Evolutionary conservation across 495 filamentous ascomycete genomes (phyloP), one percentile per base, ranked within the genome.

Genomic region (Tirmania nivea): DNA sequence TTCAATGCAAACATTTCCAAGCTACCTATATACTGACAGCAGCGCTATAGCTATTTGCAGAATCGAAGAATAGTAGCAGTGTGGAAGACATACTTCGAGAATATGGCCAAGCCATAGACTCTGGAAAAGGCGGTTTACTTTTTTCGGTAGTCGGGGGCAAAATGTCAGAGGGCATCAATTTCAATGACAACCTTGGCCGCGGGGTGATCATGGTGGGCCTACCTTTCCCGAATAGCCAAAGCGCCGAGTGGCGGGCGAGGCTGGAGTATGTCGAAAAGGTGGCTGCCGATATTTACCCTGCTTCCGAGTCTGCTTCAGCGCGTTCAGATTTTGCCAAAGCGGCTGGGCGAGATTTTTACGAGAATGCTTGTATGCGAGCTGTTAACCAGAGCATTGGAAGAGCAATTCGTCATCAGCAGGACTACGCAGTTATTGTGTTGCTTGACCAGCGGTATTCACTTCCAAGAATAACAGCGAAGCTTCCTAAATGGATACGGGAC

Each of bases 101-200:
- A 19, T 97, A 96, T 63, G 74, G 75, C 20, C 65, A 75, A 47
- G 77, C 79, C 12, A 81, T 95, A 57, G 70, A 81, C 47, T 59
- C 66, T 5, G 71, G 73, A 12, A 75, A 73, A 54, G 90, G 90
- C 8, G 87, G 81, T 0, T 70, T 95, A 10, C 73, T 97, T 2
- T 75, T 97, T n/a, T 83, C 83, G 37, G 86, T 97, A n/a, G 80
- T 97, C 3, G 89, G 90, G 39, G 90, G 90, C 34, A 90, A 87
- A 57, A 76, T 97, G 67, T 89, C 83, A 52, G 90, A 97, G 68
- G 90, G 90, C 53, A 96, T 97, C 70, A 97, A 97, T 67, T 97
- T 97, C 71, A 87, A 86, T 12, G 90, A 97, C 64, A 73, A 59
- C 12, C 77, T 97, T 10, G 90, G 90, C 4, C 78, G 90, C 39